Evolutionary conservation across 225 moss, liverwort and hornwort species (phyloP), one percentile per base, ranked within the genome.

Genomic region (Pseudisothecium myosuroides): DNA sequence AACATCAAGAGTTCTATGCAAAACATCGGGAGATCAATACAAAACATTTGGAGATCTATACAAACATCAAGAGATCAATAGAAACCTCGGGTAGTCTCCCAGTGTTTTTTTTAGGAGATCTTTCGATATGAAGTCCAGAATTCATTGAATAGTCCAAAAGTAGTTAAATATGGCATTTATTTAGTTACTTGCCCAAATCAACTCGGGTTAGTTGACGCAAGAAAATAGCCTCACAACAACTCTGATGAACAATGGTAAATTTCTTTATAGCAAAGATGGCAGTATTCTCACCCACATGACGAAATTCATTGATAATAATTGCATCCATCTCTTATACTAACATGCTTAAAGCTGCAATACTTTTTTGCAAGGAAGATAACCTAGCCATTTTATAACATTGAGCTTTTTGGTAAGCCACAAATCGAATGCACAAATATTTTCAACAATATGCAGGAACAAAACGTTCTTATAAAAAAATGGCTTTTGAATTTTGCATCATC

Each of bases 171-270:
- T n/a, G n/a, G n/a, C n/a, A n/a, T n/a, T n/a, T n/a, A 73, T 47
- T 10, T 45, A 29, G 0, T 73, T 73, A 17, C 17, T 29, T 73
- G 47, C 1, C 5, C 3, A 69, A 39, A 39, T 72, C 28, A 43
- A 3, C 1, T 7, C 0, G 0, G 0, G 11, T 47, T 74, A 11
- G 11, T 74, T 47, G 47, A 18, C 0, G 2, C 7, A 74, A 74
- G 7, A 31, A 71, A 31, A 3, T 47, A 47, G 31, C 19, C 32
- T 75, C 75, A 31, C 49, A 45, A 29, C 18, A 74, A 29, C 6
- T 2, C 2, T 1, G 0, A 73, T 47, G 47, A 6, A 4, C 47
- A 47, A 74, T 2, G 1, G 1, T 47, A 29, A 47, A 29, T 29
- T 1, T 2, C 6, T 32, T 47, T 19, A 75, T 31, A 0, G 12